Evolutionary conservation across 768 basidiomycete genomes (phyloP).

Genomic region (Myochromella boudieri): DNA sequence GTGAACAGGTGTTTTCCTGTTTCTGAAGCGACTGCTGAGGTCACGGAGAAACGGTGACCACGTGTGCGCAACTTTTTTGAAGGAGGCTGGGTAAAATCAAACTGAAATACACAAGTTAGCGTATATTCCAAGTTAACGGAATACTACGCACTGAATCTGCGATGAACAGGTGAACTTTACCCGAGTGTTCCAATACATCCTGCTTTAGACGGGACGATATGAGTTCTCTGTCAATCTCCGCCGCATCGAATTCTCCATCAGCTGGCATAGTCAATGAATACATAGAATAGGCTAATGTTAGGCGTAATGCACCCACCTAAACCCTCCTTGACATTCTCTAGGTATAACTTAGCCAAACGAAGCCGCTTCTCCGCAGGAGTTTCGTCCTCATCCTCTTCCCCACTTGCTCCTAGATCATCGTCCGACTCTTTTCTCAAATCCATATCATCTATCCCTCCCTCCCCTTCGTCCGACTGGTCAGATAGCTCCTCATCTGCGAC

Average conservation of each 20-base stretch:
- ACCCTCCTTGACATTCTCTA: slow-evolving; percentile 79
- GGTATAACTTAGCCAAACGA: slow-evolving; percentile 85
- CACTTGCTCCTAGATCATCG: slow-evolving; percentile 57
- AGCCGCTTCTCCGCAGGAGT: slow-evolving; percentile 93
- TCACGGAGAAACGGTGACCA: slow-evolving; percentile 78
- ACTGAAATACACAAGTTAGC: slow-evolving; percentile 35
- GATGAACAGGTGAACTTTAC: slow-evolving; percentile 81
- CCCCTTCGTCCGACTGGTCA: slow-evolving; percentile 57
- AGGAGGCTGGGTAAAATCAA: slow-evolving; percentile 51
- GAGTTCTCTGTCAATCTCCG: slow-evolving; percentile 91
- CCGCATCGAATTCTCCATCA: slow-evolving; percentile 93
- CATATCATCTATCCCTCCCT: slow-evolving; percentile 64
- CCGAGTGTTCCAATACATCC: slow-evolving; percentile 88
- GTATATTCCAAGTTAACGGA: neutral
- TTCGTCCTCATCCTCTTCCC: slow-evolving; percentile 85
- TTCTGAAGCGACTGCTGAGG: slow-evolving; percentile 76
- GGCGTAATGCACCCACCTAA: slow-evolving; percentile 49
- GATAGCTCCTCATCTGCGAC: slow-evolving; percentile 67
- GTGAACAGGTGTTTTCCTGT: slow-evolving; percentile 80
- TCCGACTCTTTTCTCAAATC: slow-evolving; percentile 56
- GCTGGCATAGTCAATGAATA: slow-evolving; percentile 34
- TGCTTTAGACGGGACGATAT: slow-evolving; percentile 88
- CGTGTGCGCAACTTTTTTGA: slow-evolving; percentile 56
- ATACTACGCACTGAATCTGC: slow-evolving; percentile 62
- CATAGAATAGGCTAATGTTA: neutral